Conservation (phyloP, 1,139 yeast genomes). For the Geotrichum aggregatum region DNA sequence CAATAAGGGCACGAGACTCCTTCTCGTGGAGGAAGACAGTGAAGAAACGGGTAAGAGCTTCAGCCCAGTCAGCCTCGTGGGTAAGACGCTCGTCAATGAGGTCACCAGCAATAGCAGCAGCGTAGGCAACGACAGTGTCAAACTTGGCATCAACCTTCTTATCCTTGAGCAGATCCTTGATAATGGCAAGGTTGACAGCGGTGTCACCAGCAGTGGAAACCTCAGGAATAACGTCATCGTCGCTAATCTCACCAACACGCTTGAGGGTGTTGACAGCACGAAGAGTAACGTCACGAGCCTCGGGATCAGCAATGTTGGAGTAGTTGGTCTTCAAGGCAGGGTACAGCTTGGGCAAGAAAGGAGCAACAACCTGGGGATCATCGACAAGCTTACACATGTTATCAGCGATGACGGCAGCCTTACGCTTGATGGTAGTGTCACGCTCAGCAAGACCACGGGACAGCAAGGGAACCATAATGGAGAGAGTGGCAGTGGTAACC, state of each 20-base stretch:
- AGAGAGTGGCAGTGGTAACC: conserved; percentile 98
- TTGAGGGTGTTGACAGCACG: conserved; percentile 96
- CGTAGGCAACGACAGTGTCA: conserved; percentile 68
- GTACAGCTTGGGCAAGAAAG: conserved; percentile 90
- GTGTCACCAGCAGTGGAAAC: conserved; percentile 98
- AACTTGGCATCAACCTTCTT: conserved; percentile 67
- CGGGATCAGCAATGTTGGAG: conserved; percentile 98
- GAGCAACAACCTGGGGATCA: conserved; percentile 99
- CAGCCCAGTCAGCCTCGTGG: conserved; percentile 87
- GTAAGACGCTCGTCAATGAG: conserved; percentile 96
- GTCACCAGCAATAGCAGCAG: conserved; percentile 97
- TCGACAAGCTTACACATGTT: conserved; percentile 99
- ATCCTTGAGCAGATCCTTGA: conserved; percentile 65
- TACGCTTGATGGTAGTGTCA: conserved; percentile 98
- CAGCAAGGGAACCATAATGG: conserved; percentile 98
- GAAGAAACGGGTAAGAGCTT: conserved; percentile 85
- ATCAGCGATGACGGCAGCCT: conserved; percentile 98
- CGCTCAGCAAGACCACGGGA: conserved; percentile 99
- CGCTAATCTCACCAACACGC: conserved; percentile 97
- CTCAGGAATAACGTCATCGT: conserved; percentile 86
- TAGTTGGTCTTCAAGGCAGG: conserved; percentile 94
- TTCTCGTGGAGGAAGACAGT: conserved; percentile 93
- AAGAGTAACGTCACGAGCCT: conserved; percentile 96
- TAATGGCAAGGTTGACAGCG: conserved; percentile 75
- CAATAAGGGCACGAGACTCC: conserved; percentile 85